Evolutionary conservation across 352 stramenopile species (phyloP), one percentile per base, ranked within the genome.

Genomic region (Globisporangium ultimum): DNA sequence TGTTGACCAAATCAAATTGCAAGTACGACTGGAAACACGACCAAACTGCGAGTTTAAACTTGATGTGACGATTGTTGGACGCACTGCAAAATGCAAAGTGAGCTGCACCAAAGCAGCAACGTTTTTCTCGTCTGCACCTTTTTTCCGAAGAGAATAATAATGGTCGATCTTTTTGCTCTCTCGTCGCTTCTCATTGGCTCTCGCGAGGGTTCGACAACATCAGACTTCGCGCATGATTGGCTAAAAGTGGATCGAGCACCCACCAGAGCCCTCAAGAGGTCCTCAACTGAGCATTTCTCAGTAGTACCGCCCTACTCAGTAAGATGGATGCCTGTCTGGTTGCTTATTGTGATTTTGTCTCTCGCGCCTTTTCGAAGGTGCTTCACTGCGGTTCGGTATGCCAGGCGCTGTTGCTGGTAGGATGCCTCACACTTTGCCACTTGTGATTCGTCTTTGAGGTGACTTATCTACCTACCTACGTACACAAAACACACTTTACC

Each of bases 91-190:
- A 43, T 43, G 38, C 38, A 43, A 43, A 43, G 38, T 43, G 38
- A 43, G 38, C 10, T 43, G 38, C 10, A 43, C 24, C 38, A 43
- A 43, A 43, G 38, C 14, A 43, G 38, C 10, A 2, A 2, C 11
- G 10, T 13, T 13, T 43, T 13, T 17, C 8, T 3, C 38, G 38
- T 17, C 38, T 17, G 38, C 38, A 8, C 47, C 10, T 22, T 45
- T 41, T 18, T 24, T 5, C 13, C 9, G 2, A 3, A 28, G n/a
- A 20, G n/a, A n/a, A n/a, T n/a, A n/a, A n/a, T n/a, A 41, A 24
- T 54, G 48, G 24, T 5, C 24, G 24, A 43, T 54, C 48, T 24
- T 54, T 54, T 17, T 54, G 48, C 24, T 45, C 32, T 50, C 15
- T 10, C 22, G 14, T 34, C 11, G 17, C 12, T 17, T 34, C n/a